phyloP scores from a whole-genome alignment of 257 asterid species.

The Voacanga thouarsii region DNA sequence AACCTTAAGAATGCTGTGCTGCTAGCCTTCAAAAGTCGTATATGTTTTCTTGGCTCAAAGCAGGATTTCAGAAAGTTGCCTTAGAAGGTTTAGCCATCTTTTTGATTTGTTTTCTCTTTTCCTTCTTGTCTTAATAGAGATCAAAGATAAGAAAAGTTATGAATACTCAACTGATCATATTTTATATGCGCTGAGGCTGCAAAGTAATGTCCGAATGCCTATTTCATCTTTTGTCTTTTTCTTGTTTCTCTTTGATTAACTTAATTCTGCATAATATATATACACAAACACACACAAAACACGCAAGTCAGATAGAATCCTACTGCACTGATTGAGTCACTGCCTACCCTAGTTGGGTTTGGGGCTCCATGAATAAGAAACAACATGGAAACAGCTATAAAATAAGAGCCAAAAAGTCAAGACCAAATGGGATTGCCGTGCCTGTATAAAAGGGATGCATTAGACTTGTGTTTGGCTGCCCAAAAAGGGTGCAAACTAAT shows the following conservation, averaged over 20 bases:
- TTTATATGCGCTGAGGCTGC: not conserved
- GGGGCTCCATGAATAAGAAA: slow-evolving; percentile 62
- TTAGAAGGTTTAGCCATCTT: not conserved
- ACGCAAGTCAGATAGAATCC: slow-evolving; percentile 2
- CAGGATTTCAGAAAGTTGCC: slow-evolving; percentile 33
- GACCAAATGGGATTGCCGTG: slow-evolving; percentile 21
- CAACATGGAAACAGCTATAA: slow-evolving; percentile 16
- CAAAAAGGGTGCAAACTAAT: not conserved
- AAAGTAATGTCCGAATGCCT: no score
- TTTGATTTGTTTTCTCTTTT: not conserved
- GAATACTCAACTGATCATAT: not conserved
- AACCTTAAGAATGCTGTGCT: not conserved
- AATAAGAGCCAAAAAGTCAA: slow-evolving; percentile 16
- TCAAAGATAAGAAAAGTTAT: not conserved
- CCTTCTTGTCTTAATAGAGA: slow-evolving; percentile 4
- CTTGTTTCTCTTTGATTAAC: slow-evolving; percentile 3
- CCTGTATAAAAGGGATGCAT: not conserved
- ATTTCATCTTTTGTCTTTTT: slow-evolving; percentile 9
- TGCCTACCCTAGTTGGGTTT: slow-evolving; percentile 45
- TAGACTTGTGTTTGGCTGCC: not conserved
- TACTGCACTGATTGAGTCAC: slow-evolving; percentile 14
- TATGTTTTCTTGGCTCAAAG: slow-evolving; percentile 43
- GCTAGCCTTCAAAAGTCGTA: slow-evolving; percentile 14
- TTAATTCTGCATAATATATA: not conserved
- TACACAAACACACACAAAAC: not conserved